Base-by-base conservation (phyloP, 306 rosid genomes). In the Pyrus betulifolia region DNA sequence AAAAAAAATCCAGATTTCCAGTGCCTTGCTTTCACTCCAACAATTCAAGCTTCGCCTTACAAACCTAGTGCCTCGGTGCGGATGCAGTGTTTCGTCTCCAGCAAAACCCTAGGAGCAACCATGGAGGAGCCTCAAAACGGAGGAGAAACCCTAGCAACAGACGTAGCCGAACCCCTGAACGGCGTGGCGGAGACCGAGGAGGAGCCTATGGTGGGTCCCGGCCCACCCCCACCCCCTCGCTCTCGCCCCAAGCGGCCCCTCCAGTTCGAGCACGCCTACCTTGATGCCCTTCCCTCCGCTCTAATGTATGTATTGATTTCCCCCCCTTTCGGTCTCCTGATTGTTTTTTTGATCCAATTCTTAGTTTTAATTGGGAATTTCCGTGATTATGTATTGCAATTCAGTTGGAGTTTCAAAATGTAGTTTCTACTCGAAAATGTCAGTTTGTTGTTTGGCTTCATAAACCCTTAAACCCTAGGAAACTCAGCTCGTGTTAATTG, bases 191-290 rank as follows among this genome's bases (percentile, higher is more conserved):
- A 64, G 77, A 78, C 12, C 59, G 96, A 87, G 59, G 96, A 87
- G 0, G 96, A 88, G 52, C 69, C 76, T 33, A 4, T 76, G 5
- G 78, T 88, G 27, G 99, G 98, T 21, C 98, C 98, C 3, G 97
- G 93, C 14, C 96, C 97, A 5, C 93, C 93, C 25, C 95, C 92
- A 12, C 93, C 97, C 38, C 96, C 92, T 54, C 89, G 88, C 3
- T 66, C 87, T 66, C 97, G 97, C 9, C 89, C 77, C 68, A 95
- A 95, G 78, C 93, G 99, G 3, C 97, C 99, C 28, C 97, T 95
- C 71, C 97, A 95, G 89, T 95, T 95, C 87, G 99, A 92, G 83
- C 92, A 88, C 23, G 97, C 99, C 61, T 95, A 90, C 85, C 97
- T 95, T 70, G 96, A 95, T 25, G 83, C 93, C 13, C 86, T 95